A percentile compares a stretch with the other conserved stretches of the same genome.
These are phyloP conservation scores for Exophiala sp. DNA, from an alignment of 2,329 filamentous ascomycete genomes.

Conservation along the genomic window DNA sequence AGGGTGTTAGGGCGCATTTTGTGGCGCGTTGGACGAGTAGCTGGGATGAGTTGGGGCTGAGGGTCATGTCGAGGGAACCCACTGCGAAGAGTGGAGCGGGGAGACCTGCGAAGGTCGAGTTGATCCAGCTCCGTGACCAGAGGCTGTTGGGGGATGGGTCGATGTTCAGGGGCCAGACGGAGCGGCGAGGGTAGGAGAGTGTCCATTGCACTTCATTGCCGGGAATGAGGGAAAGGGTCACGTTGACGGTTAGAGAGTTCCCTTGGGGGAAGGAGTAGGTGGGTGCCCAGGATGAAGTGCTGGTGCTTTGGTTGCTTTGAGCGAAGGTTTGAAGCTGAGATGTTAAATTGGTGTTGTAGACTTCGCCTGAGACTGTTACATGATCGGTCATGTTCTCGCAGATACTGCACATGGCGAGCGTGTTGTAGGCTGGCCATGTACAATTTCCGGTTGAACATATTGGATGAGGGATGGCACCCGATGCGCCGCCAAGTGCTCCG, in stretches of 20 bases:
- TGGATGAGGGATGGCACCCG: constrained; percentile 8
- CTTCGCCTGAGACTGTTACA: constrained; percentile 4
- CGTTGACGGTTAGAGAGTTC: constrained; percentile 3
- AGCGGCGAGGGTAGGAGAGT: constrained; percentile 6
- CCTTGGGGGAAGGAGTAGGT: constrained; percentile 12
- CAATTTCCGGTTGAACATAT: constrained; percentile 17
- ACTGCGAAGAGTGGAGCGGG: constrained; percentile 13
- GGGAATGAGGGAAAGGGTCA: constrained; percentile 1
- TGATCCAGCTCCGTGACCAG: constrained; percentile 11
- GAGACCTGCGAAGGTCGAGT: constrained; percentile 9
- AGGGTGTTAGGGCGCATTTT: constrained; percentile 13
- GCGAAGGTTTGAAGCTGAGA: constrained; percentile 6
- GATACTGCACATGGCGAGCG: constrained; percentile 14
- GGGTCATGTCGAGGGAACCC: constrained; percentile 11
- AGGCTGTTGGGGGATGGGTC: constrained; percentile 9
- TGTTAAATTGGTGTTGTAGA: constrained; percentile 10
- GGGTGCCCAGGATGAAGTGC: constrained; percentile 9
- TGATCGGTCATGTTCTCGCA: constrained; percentile 16
- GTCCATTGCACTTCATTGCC: constrained; percentile 6
- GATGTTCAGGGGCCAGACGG: constrained; percentile 16
- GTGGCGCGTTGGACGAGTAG: constrained; percentile 6
- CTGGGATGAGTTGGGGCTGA: constrained; percentile 1
- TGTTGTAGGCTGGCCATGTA: constrained; percentile 18
- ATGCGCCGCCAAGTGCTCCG: constrained; percentile 15
- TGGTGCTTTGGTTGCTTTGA: constrained; percentile 1